Percentiles rank a stretch among this genome's conserved stretches.
These are phyloP conservation scores for Cyclostephanos invisitatus DNA, from an alignment of 108 stramenopile species.

Conservation along the genomic window DNA sequence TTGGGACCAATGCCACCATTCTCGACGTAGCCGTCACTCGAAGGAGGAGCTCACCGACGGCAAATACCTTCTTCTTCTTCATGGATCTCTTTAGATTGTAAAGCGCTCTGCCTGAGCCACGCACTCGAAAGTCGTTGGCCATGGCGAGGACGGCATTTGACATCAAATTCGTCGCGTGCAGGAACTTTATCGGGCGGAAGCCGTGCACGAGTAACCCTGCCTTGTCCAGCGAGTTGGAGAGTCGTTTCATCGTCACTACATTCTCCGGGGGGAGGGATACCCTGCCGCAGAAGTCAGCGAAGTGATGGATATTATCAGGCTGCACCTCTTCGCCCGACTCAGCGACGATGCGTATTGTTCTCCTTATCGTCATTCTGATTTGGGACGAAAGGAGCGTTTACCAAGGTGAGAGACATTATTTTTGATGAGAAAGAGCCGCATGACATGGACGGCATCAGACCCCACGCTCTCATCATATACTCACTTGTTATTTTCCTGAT, in stretches of 20 bases:
- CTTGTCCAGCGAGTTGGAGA: constrained; percentile 36
- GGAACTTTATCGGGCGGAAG: constrained; percentile 54
- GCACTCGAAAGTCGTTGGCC: constrained; percentile 56
- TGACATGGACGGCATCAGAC: not conserved
- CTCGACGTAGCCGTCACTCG: constrained; percentile 49
- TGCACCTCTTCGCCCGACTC: constrained; percentile 26
- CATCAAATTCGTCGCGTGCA: constrained; percentile 38
- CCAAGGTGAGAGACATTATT: too few relatives aligned
- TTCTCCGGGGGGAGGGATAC: constrained; percentile 34
- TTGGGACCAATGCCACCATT: constrained; percentile 68
- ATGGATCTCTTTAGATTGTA: constrained; percentile 64
- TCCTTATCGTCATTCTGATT: constrained; percentile 19
- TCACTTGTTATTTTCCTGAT: constrained; percentile 62
- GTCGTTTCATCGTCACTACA: constrained; percentile 22
- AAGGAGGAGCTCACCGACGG: constrained; percentile 67
- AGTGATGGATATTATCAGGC: constrained; percentile 29
- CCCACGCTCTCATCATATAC: not conserved
- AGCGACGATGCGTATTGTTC: constrained; percentile 15
- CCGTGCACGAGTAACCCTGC: constrained; percentile 58
- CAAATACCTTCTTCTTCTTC: constrained; percentile 69
- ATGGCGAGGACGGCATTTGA: constrained; percentile 45
- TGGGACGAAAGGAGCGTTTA: not conserved
- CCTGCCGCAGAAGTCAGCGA: constrained; percentile 40
- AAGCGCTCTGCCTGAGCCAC: constrained; percentile 62
- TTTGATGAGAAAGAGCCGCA: not conserved